Evolutionary conservation across 805 yeast genomes (phyloP).

Genomic region (Metschnikowia peoriensis): DNA sequence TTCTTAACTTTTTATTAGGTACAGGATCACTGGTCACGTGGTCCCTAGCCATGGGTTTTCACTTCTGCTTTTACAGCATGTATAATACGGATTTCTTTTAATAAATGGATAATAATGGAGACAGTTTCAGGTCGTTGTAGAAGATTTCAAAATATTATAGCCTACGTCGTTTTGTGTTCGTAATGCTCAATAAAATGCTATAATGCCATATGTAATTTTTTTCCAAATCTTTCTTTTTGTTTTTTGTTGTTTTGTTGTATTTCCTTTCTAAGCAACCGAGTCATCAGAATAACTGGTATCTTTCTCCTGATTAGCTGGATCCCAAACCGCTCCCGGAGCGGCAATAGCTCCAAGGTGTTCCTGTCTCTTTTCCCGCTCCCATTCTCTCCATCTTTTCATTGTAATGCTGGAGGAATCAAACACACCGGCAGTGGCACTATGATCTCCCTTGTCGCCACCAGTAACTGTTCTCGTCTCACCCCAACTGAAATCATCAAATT

Average conservation of each 20-base stretch:
- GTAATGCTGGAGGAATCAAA: slow-evolving; percentile 88
- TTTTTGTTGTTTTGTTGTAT: neutral
- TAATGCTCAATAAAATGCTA: neutral
- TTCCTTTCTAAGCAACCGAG: slow-evolving; percentile 5
- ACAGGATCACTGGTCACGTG: neutral
- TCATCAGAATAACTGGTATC: slow-evolving; percentile 29
- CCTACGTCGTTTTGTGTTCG: neutral
- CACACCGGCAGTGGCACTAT: slow-evolving; percentile 70
- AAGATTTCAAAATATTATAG: neutral
- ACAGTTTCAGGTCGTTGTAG: neutral
- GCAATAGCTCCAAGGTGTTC: slow-evolving; percentile 25
- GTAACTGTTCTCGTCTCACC: slow-evolving; percentile 87
- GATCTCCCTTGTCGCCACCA: slow-evolving; percentile 64
- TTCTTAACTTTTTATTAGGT: too few relatives aligned
- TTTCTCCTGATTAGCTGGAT: slow-evolving; percentile 36
- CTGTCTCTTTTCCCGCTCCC: slow-evolving; percentile 64
- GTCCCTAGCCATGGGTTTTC: neutral
- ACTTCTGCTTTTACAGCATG: neutral
- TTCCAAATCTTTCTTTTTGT: neutral
- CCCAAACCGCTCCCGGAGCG: slow-evolving; percentile 46
- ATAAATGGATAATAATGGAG: neutral
- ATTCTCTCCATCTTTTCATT: slow-evolving; percentile 95
- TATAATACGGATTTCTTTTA: neutral
- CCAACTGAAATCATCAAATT: slow-evolving; percentile 95
- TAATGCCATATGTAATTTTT: neutral